Base-by-base conservation (phyloP, 495 filamentous ascomycete genomes). In the Talaromyces stipitatus region DNA sequence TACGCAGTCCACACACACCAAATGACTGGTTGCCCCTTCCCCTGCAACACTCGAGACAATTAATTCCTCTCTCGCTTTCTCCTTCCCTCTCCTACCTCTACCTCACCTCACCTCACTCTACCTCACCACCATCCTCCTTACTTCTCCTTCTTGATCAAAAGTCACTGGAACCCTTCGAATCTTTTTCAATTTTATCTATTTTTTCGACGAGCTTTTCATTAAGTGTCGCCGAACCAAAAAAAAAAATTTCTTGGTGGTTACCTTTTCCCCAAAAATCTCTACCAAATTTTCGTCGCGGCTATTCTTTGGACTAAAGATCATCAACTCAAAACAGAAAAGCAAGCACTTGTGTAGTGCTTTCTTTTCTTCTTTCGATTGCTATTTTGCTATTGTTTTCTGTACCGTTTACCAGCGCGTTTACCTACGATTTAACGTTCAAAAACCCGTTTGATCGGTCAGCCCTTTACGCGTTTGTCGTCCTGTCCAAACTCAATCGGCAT, bases 201-300 rank as follows among this genome's bases (percentile, higher is more conserved):
- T 53, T 11, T 38, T 27, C 69, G 76, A 74, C 74, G 74, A 78
- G 72, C 74, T 76, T 78, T 78, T 78, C 72, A 75, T 70, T 78
- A 78, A 76, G 74, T 75, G 69, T 77, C 73, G 74, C 76, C 75
- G 73, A n/a, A 27, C 36, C 30, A 58, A 56, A 45, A 38, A 50
- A 58, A 55, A 53, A 51, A 50, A 7, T 54, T 52, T 43, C 45
- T 45, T 20, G 30, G 33, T 54, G 33, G 24, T 30, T 54, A 23
- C 14, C 18, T 50, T 46, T 50, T 50, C 56, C 47, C 46, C 36
- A n/a, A n/a, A n/a, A n/a, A n/a, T 57, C 28, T 22, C 59, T 43
- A 47, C 50, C 56, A 43, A 26, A 30, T 29, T 56, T 45, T 58
- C 52, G 48, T 58, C 57, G 60, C 33, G 28, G 18, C 8, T 36